These are phyloP conservation scores for Ophiostoma ulmi DNA, from an alignment of 2,329 filamentous ascomycete genomes.

Conservation along the genomic window DNA sequence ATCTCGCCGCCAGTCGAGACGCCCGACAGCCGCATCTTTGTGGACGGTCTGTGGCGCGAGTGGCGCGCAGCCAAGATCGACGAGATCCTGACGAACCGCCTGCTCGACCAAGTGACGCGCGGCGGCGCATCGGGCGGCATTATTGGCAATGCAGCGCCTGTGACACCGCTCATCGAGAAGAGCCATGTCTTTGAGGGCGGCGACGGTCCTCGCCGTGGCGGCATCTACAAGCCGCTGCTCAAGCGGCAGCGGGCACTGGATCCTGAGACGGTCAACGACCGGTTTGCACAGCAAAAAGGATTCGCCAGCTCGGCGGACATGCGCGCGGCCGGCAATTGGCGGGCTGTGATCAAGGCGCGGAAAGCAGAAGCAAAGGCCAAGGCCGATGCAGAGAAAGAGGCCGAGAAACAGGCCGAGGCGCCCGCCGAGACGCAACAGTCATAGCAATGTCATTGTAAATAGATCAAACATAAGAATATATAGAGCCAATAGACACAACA, in stretches of 20 bases:
- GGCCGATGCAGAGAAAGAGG: neutral
- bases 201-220: slow-evolving; percentile 45
- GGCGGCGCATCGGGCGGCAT: slow-evolving; percentile 15
- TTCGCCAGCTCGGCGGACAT: slow-evolving; percentile 50
- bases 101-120: slow-evolving; percentile 58
- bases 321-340: slow-evolving; percentile 37
- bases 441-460: neutral
- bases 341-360: slow-evolving; percentile 31
- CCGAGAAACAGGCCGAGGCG: neutral
- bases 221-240: slow-evolving; percentile 53
- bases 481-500: neutral
- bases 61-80: slow-evolving; percentile 88
- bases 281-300: slow-evolving; percentile 58
- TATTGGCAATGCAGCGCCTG: slow-evolving; percentile 43
- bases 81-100: slow-evolving; percentile 70
- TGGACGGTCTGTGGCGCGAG: slow-evolving; percentile 71
- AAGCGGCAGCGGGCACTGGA: slow-evolving; percentile 46
- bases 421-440: neutral
- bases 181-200: slow-evolving; percentile 52
- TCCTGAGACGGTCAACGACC: slow-evolving; percentile 54
- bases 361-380: slow-evolving; percentile 30
- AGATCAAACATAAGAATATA: neutral
- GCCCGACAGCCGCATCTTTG: slow-evolving; percentile 52
- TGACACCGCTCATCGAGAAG: slow-evolving; percentile 31
- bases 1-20: slow-evolving; percentile 67